Evolutionary conservation across 176 grass and related monocot genomes (phyloP).

Genomic region (Elymus sibiricus): DNA sequence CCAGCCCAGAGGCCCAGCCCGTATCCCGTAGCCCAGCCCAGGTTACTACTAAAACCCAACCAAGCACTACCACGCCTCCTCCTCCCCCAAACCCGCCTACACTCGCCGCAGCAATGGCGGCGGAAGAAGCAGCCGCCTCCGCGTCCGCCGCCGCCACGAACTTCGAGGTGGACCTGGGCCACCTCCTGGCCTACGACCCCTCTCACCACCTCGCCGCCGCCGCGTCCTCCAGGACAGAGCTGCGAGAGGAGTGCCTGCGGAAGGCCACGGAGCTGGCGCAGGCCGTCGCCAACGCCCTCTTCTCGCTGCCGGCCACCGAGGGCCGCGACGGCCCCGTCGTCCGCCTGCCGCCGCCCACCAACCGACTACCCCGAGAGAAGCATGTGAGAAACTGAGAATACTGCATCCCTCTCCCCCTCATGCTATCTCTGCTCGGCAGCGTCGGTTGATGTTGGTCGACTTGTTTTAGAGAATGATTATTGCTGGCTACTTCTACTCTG

Average conservation of each 20-base stretch:
- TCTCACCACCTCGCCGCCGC: conserved; percentile 51
- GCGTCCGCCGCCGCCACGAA: neutral
- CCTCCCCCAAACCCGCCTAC: neutral
- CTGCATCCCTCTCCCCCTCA: neutral
- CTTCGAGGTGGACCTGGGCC: conserved; percentile 73
- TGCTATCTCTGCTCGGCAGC: neutral
- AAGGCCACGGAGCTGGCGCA: conserved; percentile 79
- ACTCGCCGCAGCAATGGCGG: too few relatives aligned
- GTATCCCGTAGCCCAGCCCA: neutral
- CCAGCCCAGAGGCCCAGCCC: neutral
- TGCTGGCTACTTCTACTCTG: too few relatives aligned
- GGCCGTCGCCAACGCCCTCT: conserved; percentile 67
- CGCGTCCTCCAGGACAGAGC: conserved; percentile 44
- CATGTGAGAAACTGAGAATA: conserved; percentile 48
- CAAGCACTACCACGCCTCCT: neutral
- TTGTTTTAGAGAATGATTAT: neutral
- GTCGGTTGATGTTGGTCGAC: neutral
- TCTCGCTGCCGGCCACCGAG: conserved; percentile 58
- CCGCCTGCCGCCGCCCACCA: conserved; percentile 44
- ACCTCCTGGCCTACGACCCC: conserved; percentile 70
- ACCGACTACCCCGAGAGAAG: conserved; percentile 82
- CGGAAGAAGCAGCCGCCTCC: neutral
- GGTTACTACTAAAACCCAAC: neutral
- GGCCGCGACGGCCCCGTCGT: conserved; percentile 73
- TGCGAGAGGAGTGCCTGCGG: conserved; percentile 57